Percentiles rank a stretch among this genome's conserved stretches.
phyloP scores from a whole-genome alignment of 441 rosid genomes.

The Pelargonium myrrhifolium region DNA sequence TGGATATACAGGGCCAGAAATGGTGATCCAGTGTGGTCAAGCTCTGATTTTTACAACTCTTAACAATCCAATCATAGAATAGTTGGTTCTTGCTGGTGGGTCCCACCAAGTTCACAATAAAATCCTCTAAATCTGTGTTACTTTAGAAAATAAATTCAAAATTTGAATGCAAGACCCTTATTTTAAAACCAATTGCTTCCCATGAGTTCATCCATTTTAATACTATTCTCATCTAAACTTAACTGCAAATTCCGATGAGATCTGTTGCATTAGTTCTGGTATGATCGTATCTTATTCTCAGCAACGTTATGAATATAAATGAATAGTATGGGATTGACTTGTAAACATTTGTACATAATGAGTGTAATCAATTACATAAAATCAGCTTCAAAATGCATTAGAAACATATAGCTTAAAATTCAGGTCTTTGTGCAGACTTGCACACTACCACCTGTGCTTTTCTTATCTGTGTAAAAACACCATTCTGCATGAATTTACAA shows the following conservation, averaged over 20 bases:
- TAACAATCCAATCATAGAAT: not conserved
- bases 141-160: too few species aligned
- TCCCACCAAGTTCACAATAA: not conserved
- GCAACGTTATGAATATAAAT: too few species aligned
- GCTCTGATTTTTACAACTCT: not conserved
- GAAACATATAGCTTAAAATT: too few species aligned
- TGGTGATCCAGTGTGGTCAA: slow-evolving; percentile 4
- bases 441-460: not conserved
- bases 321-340: not conserved
- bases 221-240: too few species aligned
- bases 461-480: slow-evolving; percentile 22
- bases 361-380: not conserved
- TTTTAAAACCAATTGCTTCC: too few species aligned
- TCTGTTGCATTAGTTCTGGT: too few species aligned
- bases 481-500: slow-evolving; percentile 24
- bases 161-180: too few species aligned
- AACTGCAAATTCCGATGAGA: too few species aligned
- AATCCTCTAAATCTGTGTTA: not conserved
- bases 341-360: not conserved
- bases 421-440: too few species aligned
- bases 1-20: not conserved
- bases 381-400: not conserved
- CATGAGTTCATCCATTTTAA: too few species aligned
- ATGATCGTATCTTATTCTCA: too few species aligned
- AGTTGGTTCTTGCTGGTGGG: not conserved